Percentiles rank a stretch among this genome's conserved stretches.
Evolutionary conservation across 495 filamentous ascomycete species (phyloP).

Genomic region (Pyrenula massariospora): DNA sequence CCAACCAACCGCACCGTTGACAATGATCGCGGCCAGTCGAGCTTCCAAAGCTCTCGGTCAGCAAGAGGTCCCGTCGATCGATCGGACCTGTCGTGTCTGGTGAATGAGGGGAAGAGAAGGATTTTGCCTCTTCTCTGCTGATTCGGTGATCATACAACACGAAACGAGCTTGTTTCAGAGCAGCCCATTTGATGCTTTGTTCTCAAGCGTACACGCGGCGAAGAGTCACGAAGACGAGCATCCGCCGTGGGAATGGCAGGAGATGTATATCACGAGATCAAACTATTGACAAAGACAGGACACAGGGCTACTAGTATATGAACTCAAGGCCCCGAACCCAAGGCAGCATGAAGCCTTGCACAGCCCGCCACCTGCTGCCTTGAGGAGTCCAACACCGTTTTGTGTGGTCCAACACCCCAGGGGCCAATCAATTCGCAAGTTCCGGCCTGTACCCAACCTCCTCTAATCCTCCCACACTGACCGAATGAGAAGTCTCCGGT

Average conservation of each 20-base stretch:
- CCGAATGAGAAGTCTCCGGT: neutral
- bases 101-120: neutral
- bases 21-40: no score
- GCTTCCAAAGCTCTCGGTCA: neutral
- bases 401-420: neutral
- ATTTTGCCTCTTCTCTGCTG: neutral
- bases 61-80: neutral
- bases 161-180: neutral
- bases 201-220: neutral
- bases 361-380: neutral
- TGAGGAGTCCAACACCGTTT: neutral
- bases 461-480: neutral
- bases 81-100: neutral
- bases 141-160: neutral
- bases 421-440: neutral
- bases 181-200: neutral
- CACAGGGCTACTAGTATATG: no score
- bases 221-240: neutral
- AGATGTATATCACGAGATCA: neutral
- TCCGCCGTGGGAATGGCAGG: neutral
- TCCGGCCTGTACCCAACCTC: neutral
- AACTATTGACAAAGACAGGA: no score
- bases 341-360: neutral
- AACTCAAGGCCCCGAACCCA: no score
- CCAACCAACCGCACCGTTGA: neutral